phyloP scores from a whole-genome alignment of 2,329 filamentous ascomycete species.

The Verticillium longisporum region DNA sequence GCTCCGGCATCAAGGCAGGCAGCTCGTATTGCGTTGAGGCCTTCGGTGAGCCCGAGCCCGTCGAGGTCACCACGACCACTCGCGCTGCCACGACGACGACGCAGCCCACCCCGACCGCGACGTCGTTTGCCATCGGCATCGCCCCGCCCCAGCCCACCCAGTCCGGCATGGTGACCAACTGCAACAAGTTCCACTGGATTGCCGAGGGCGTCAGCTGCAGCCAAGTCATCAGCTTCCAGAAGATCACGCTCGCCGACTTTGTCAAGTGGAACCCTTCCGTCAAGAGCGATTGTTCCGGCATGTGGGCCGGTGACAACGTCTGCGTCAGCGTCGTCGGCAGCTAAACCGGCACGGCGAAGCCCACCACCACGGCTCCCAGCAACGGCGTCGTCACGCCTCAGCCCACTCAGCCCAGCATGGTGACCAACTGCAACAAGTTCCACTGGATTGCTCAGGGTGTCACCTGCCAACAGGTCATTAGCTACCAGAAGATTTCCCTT shows the following conservation, averaged over 20 bases:
- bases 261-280: slow-evolving; percentile 13
- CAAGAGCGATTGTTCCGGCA: slow-evolving; percentile 4
- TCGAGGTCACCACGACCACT: slow-evolving; percentile 8
- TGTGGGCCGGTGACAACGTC: slow-evolving; percentile 5
- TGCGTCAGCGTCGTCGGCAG: slow-evolving; percentile 4
- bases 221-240: slow-evolving; percentile 2
- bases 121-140: slow-evolving; percentile 6
- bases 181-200: slow-evolving; percentile 9
- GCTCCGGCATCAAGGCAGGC: neutral
- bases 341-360: neutral
- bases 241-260: slow-evolving; percentile 12
- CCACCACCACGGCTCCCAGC: neutral
- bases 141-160: slow-evolving; percentile 8
- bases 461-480: slow-evolving; percentile 4
- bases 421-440: slow-evolving; percentile 13
- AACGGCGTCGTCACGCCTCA: slow-evolving; percentile 6
- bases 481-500: slow-evolving; percentile 3
- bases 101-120: neutral
- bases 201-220: slow-evolving; percentile 4
- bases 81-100: neutral
- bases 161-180: slow-evolving; percentile 6
- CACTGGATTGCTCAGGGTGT: slow-evolving; percentile 7
- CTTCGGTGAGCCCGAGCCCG: slow-evolving; percentile 4
- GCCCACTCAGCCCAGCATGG: slow-evolving; percentile 10
- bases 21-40: slow-evolving; percentile 5